phyloP scores from a whole-genome alignment of 441 rosid genomes.

The Mallotus japonicus region DNA sequence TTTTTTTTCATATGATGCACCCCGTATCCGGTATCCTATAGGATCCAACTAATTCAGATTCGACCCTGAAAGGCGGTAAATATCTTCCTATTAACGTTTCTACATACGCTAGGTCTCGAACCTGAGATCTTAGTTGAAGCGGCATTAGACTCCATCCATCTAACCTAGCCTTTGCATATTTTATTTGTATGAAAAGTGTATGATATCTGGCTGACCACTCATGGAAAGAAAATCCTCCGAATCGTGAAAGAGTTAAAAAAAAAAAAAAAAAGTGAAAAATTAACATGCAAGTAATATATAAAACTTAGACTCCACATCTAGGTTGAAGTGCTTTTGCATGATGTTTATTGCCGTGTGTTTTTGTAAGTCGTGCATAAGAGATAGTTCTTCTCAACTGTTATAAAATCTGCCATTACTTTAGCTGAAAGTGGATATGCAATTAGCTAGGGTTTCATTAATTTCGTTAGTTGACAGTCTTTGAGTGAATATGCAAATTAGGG shows the following conservation, averaged over 20 bases:
- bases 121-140: too few species aligned
- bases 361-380: background rate
- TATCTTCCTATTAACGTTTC: too few species aligned
- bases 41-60: too few species aligned
- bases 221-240: constrained; percentile 48
- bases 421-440: too few species aligned
- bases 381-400: background rate
- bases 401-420: too few species aligned
- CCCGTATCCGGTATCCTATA: too few species aligned
- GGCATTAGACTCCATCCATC: too few species aligned
- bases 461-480: too few species aligned
- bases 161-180: constrained; percentile 17
- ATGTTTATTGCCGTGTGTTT: background rate
- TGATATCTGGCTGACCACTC: constrained; percentile 32
- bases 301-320: constrained; percentile 14
- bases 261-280: constrained; percentile 19
- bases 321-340: constrained; percentile 19
- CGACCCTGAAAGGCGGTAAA: too few species aligned
- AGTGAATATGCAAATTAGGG: background rate
- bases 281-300: constrained; percentile 34
- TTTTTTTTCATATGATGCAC: too few species aligned
- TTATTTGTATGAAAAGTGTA: constrained; percentile 21
- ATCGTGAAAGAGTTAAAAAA: constrained; percentile 37
- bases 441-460: too few species aligned
- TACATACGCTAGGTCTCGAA: too few species aligned